Evolutionary conservation across 2,329 filamentous ascomycete species (phyloP).

Genomic region (Simplicillium sp.): DNA sequence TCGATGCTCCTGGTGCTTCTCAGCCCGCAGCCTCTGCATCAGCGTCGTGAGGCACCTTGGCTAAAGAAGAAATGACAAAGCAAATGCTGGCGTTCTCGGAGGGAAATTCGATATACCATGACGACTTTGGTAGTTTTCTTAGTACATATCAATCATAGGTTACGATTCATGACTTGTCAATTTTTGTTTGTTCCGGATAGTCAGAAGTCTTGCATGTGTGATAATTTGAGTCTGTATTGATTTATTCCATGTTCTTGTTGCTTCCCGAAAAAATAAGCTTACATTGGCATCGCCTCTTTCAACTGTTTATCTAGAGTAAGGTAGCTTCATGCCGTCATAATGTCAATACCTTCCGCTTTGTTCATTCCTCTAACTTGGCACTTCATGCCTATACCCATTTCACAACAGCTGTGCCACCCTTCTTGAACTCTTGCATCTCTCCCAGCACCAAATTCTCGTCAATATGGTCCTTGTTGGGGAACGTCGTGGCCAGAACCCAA

Average conservation of each 20-base stretch:
- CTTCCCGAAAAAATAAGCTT: not conserved
- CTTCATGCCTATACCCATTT: constrained; percentile 36
- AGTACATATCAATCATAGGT: too few relatives aligned
- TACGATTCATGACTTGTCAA: too few relatives aligned
- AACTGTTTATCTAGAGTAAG: not conserved
- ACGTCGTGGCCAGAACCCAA: constrained; percentile 73
- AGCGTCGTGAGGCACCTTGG: not conserved
- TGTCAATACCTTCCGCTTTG: not conserved
- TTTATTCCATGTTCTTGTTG: not conserved
- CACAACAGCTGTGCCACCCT: constrained; percentile 54
- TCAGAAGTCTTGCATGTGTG: too few relatives aligned
- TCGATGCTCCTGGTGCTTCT: constrained; percentile 38
- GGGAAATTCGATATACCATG: too few relatives aligned
- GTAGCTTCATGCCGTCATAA: not conserved
- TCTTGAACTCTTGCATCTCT: constrained; percentile 56
- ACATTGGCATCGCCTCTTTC: not conserved
- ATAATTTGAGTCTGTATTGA: not conserved
- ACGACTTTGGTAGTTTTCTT: too few relatives aligned
- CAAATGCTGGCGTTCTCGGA: not conserved
- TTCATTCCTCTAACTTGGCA: not conserved
- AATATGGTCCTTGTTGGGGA: constrained; percentile 71
- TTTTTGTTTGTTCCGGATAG: too few relatives aligned
- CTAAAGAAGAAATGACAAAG: not conserved
- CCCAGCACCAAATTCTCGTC: constrained; percentile 52
- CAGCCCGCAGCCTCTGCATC: constrained; percentile 4